Evolutionary conservation across 2,329 filamentous ascomycete species (phyloP), one percentile per base, ranked within the genome.

Genomic region (Colletotrichum kahawae): DNA sequence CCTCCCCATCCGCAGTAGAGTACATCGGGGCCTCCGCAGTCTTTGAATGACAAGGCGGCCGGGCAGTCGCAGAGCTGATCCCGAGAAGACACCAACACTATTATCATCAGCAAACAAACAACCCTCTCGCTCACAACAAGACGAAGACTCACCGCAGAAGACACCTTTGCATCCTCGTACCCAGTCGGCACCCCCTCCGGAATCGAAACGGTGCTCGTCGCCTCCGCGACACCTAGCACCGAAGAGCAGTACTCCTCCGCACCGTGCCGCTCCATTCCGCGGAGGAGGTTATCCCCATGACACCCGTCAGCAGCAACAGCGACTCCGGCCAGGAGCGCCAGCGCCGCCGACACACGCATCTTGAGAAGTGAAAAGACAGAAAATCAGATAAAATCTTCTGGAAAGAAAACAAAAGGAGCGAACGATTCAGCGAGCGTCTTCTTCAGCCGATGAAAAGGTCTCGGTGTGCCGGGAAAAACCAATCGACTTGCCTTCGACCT

Each of bases 251-350:
- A 77, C 9, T 29, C 63, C 16, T 43, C 66, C 2, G 67, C 76
- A 21, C 70, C 73, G 43, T 71, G 67, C 14, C 74, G 74, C 43
- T 71, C 68, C 38, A 77, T 51, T 1, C 54, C 76, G 12, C 76
- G 76, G 31, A 77, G 64, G 18, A 77, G 64, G 60, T 77, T 77
- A 13, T 77, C 76, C 13, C 59, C 63, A 21, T 76, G 74, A 21
- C 74, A 76, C 13, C 65, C 68, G 21, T 75, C 69, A 2, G 72
- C 72, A n/a, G 21, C 48, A 18, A 24, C 63, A 21, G 27, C 9
- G 4, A n/a, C 63, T 12, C 18, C 63, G 5, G 8, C 9, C 6
- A 24, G 48, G 18, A 75, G 18, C 27, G 59, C 9, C 8, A 67
- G 27, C 4, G 57, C 27, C 7, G n/a, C 29, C 1, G 38, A 8